Evolutionary conservation across 768 basidiomycete genomes (phyloP).

Genomic region (Boletus vinaceobasis): DNA sequence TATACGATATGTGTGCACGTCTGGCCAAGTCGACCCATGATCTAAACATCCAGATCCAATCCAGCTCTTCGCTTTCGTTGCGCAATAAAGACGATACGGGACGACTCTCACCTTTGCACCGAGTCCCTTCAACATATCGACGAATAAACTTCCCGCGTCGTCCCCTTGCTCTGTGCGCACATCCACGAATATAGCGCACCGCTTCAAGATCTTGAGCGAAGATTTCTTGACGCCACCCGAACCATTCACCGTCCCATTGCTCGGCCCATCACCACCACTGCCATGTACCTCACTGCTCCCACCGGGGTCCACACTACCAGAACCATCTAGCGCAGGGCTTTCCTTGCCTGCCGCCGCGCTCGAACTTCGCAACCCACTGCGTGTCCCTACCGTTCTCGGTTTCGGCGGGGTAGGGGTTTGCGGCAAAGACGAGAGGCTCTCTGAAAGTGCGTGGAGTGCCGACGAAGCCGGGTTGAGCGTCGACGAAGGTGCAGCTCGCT

Average conservation of each 20-base stretch:
- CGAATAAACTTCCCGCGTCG: conserved; percentile 75
- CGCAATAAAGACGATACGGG: neutral
- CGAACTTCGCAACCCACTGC: conserved; percentile 44
- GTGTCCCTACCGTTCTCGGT: conserved; percentile 43
- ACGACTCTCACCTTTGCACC: conserved; percentile 68
- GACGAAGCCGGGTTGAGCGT: conserved; percentile 29
- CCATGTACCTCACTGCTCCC: conserved; percentile 17
- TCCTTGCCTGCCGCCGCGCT: conserved; percentile 28
- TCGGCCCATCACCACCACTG: conserved; percentile 17
- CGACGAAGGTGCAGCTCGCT: conserved; percentile 15
- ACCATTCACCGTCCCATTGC: conserved; percentile 17
- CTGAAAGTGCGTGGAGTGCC: conserved; percentile 58
- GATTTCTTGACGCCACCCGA: conserved; percentile 28
- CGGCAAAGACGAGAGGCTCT: conserved; percentile 55
- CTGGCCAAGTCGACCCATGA: conserved; percentile 62
- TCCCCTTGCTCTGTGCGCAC: conserved; percentile 72
- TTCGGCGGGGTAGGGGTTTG: conserved; percentile 34
- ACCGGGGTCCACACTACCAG: conserved; percentile 31
- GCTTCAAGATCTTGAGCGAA: conserved; percentile 55
- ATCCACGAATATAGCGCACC: conserved; percentile 82
- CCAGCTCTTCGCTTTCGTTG: neutral
- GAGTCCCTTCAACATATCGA: conserved; percentile 74
- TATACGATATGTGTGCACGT: conserved; percentile 82
- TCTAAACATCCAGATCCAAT: conserved; percentile 34
- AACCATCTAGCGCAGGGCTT: conserved; percentile 28